Base-by-base conservation (phyloP, 805 yeast species). In the Lipomyces oligophaga region DNA sequence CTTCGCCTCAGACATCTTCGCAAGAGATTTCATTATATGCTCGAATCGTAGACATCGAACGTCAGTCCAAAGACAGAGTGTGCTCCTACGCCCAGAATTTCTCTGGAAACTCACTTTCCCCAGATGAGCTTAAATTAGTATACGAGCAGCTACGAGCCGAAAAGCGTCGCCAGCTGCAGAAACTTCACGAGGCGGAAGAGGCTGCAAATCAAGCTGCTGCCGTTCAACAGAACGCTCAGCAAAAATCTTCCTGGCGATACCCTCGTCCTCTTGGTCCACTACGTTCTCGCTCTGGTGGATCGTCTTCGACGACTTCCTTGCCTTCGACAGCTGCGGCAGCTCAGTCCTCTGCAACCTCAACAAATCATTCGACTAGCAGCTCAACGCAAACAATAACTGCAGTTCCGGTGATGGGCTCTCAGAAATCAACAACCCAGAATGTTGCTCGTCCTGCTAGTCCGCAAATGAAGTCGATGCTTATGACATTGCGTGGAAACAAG, bases 51-150 rank as follows among this genome's bases (percentile, higher is more conserved):
- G 71, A 67, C 50, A 64, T 68, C 34, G 71, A 68, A 56, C 63
- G 67, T 28, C 71, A 68, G 57, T 67, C 69, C 52, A 61, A 58
- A 28, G 71, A 68, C 41, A 58, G 70, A 20, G 67, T 68, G 19
- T 38, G 20, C 30, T 24, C 55, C 15, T 50, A 47, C 21, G 52
- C 48, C 13, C 40, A 45, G 20, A 15, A 45, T n/a, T 40, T 38
- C 32, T 31, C 55, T 13, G 52, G 52, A 16, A 32, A 37, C 20
- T 30, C 42, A 6, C 41, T 48, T 60, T 13, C 42, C 8, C 37
- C 52, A 10, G 38, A 21, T 16, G 50, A 50, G 22, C 34, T 50
- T 34, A 42, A 31, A 25, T 15, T 35, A 24, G 39, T 46, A n/a
- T 50, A 50, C 21, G 55, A 50, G 36, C 47, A 38, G 13, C 43